Evolutionary conservation across 2,329 filamentous ascomycete species (phyloP), one percentile per base, ranked within the genome.

Genomic region (Leptographium lundbergii): DNA sequence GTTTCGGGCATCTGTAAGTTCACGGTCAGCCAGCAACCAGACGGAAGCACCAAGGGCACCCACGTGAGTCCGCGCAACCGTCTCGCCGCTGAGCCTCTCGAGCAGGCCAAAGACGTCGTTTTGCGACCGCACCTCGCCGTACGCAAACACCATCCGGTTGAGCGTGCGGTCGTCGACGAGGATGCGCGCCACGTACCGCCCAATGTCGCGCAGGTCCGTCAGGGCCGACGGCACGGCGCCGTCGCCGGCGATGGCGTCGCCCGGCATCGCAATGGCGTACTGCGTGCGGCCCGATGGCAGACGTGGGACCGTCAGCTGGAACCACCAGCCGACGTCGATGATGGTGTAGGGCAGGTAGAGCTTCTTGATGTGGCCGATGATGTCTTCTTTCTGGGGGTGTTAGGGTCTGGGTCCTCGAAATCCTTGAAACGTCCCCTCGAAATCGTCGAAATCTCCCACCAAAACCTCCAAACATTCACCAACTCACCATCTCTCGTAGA

Each of bases 271-370:
- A 6, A 34, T 36, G 17, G 27, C 29, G 29, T 32, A 32, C 17
- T 36, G 51, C n/a, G 72, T 67, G 6, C 62, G 65, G 1, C 68
- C 69, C 6, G 69, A 71, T 4, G 68, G 65, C 0, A 71, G 22
- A 11, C 45, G 29, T 0, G 68, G 69, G 3, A 66, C 34, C 29
- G 70, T 69, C 34, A 77, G 63, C 63, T 82, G 78, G 65, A 80
- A 78, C 81, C 81, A 84, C 70, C 72, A 81, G n/a, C 80, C 81
- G 14, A 81, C 74, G 61, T 84, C 80, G 56, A 83, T 75, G 64
- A 80, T 70, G 6, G 81, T 83, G 68, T 77, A 84, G 0, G 78
- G 77, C 1, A 84, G 71, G 36, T 71, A 67, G 1, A 77, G 65
- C 58, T 71, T 68, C 63, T 76, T 75, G 60, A 82, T 70, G 57